Percentiles rank a stretch among this genome's conserved stretches.
These are phyloP conservation scores for Hordeum marinum DNA, from an alignment of 176 grass and related monocot genomes.

Conservation along the genomic window DNA sequence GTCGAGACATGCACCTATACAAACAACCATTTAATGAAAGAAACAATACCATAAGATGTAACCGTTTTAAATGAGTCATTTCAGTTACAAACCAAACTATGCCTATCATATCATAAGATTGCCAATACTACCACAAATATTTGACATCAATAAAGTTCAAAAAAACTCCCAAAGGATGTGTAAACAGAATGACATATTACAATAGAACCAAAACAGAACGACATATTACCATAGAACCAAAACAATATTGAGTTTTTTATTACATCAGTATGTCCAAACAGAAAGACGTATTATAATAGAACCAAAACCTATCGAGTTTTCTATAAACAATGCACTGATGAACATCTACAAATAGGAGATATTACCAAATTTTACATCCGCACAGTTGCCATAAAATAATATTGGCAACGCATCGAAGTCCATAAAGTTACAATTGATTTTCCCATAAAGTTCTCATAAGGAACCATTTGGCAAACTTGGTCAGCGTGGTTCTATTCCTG, in stretches of 20 bases:
- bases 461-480: neutral
- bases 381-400: neutral
- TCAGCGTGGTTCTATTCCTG: neutral
- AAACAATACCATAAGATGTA: neutral
- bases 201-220: neutral
- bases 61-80: neutral
- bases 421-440: neutral
- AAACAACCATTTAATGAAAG: neutral
- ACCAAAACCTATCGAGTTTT: neutral
- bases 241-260: neutral
- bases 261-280: neutral
- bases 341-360: neutral
- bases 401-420: neutral
- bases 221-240: too few relatives aligned
- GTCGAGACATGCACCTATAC: slow-evolving; percentile 8
- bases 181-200: too few relatives aligned
- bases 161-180: neutral
- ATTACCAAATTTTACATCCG: neutral
- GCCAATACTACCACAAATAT: neutral
- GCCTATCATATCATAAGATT: neutral
- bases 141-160: neutral
- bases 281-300: neutral
- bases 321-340: neutral
- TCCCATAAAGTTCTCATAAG: neutral
- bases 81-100: neutral